Base-by-base conservation (phyloP, 495 filamentous ascomycete species). In the Tetracladium setigerum region DNA sequence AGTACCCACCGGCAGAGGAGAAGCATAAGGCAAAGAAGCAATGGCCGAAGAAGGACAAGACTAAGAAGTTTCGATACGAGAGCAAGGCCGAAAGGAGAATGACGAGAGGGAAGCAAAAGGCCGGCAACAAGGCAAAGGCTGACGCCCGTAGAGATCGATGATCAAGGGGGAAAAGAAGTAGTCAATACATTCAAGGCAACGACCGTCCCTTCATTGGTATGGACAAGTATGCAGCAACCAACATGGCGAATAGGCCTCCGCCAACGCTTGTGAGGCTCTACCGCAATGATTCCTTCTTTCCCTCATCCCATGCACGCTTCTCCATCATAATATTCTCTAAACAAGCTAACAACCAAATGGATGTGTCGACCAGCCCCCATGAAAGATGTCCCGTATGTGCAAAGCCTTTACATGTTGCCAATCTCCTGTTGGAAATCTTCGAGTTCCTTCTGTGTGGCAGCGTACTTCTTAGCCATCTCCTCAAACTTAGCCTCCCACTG, bases 401-500 rank as follows among this genome's bases (percentile, higher is more conserved):
- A 41, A 39, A 30, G 40, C 43, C 46, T 63, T 78, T 82, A 97
- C 66, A 97, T 87, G 67, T 86, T 89, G 74, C 82, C 84, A 64
- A 98, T 87, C 66, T 95, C 89, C 51, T 68, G 62, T 67, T 87
- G 82, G 68, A 97, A 84, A 46, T 91, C 83, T 52, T 94, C 85
- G 45, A 97, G 72, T 62, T 97, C 91, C 76, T 89, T 89, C 78
- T 95, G 80, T 49, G 89, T 73, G n/a, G 67, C 62, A 49, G 70
- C 67, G 74, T 89, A 84, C 71, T 95, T 95, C 81, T 89, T 84
- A 51, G 79, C 61, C 81, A 92, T 89, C 64, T 96, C 92, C 70
- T 96, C 94, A 68, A 90, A 97, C 74, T 97, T 96, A 68, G 70
- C 59, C 74, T 97, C 94, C 89, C 89, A 95, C 65, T 87, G 74